Evolutionary conservation across 2,329 filamentous ascomycete species (phyloP).

Genomic region (Mollisiaceae sp.): DNA sequence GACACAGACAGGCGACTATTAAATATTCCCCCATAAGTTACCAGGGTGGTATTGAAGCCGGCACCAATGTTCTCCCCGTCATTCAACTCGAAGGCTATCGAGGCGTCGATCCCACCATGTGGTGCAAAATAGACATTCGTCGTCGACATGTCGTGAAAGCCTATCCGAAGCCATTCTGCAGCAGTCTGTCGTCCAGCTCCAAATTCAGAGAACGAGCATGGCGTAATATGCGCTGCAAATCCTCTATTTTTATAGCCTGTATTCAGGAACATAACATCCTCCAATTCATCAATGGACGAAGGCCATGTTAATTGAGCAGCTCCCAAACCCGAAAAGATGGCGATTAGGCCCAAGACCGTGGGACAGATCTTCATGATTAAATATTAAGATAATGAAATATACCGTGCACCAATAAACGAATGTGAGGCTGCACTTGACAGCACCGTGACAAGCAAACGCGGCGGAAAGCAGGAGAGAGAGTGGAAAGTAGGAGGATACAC

Average conservation of each 20-base stretch:
- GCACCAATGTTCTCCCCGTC: slow-evolving; percentile 62
- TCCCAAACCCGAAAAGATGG: slow-evolving; percentile 26
- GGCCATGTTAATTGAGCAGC: slow-evolving; percentile 64
- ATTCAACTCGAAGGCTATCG: slow-evolving; percentile 62
- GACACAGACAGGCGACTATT: slow-evolving; percentile 57
- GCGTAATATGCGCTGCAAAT: slow-evolving; percentile 61
- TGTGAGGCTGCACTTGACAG: slow-evolving; percentile 32
- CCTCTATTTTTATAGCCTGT: slow-evolving; percentile 58
- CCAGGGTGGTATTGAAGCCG: slow-evolving; percentile 58
- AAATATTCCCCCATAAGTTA: slow-evolving; percentile 59
- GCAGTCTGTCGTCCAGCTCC: slow-evolving; percentile 62
- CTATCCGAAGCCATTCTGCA: slow-evolving; percentile 65
- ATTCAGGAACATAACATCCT: slow-evolving; percentile 67
- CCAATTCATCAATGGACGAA: slow-evolving; percentile 62
- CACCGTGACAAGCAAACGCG: slow-evolving; percentile 9
- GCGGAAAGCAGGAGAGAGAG: slow-evolving; percentile 13
- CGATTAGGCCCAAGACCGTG: slow-evolving; percentile 25
- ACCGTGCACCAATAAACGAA: slow-evolving; percentile 25
- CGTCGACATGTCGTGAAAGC: slow-evolving; percentile 67
- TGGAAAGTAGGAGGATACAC: slow-evolving; percentile 13
- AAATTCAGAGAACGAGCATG: slow-evolving; percentile 58
- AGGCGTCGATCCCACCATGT: slow-evolving; percentile 62
- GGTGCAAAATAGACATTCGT: slow-evolving; percentile 51
- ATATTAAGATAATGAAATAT: slow-evolving; percentile 21
- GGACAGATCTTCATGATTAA: slow-evolving; percentile 36